Percentiles rank a stretch among this genome's conserved stretches.
Evolutionary conservation across 331 rosid genomes (phyloP).

Genomic region (Rhamnella rubrinervis): DNA sequence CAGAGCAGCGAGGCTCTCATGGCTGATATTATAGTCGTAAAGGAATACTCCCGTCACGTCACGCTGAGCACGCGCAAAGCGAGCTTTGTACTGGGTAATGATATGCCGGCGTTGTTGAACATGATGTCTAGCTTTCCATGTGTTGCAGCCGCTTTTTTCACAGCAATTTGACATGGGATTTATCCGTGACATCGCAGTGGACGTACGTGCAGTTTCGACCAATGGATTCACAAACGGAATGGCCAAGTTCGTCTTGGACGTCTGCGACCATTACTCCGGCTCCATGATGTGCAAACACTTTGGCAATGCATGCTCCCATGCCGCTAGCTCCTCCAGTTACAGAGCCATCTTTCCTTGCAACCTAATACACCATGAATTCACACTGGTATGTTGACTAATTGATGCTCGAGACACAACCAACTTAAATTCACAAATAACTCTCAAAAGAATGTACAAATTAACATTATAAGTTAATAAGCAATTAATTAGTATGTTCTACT

Average conservation of each 20-base stretch:
- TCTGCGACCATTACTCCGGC: slow-evolving; percentile 54
- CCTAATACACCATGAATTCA: slow-evolving; percentile 7
- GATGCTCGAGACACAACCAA: background rate
- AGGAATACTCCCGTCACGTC: slow-evolving; percentile 64
- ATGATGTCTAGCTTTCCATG: slow-evolving; percentile 71
- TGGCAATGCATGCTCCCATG: slow-evolving; percentile 47
- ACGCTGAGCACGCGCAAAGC: slow-evolving; percentile 57
- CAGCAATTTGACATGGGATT: slow-evolving; percentile 42
- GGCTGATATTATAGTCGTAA: too few species aligned
- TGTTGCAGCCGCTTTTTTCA: slow-evolving; percentile 25
- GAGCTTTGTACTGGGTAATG: slow-evolving; percentile 35
- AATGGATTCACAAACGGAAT: slow-evolving; percentile 23
- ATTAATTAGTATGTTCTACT: too few species aligned
- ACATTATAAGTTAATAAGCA: too few species aligned
- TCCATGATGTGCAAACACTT: slow-evolving; percentile 44
- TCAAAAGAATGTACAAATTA: too few species aligned
- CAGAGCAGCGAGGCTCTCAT: too few species aligned
- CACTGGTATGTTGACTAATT: background rate
- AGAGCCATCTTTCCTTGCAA: slow-evolving; percentile 59
- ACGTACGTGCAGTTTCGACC: slow-evolving; percentile 16
- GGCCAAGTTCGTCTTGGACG: slow-evolving; percentile 49
- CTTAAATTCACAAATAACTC: too few species aligned
- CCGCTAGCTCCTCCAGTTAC: slow-evolving; percentile 65
- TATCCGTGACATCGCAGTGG: slow-evolving; percentile 42
- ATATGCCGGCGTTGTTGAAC: slow-evolving; percentile 77